Evolutionary conservation across 2,329 filamentous ascomycete species (phyloP).

Genomic region (Cordyceps tenuipes): DNA sequence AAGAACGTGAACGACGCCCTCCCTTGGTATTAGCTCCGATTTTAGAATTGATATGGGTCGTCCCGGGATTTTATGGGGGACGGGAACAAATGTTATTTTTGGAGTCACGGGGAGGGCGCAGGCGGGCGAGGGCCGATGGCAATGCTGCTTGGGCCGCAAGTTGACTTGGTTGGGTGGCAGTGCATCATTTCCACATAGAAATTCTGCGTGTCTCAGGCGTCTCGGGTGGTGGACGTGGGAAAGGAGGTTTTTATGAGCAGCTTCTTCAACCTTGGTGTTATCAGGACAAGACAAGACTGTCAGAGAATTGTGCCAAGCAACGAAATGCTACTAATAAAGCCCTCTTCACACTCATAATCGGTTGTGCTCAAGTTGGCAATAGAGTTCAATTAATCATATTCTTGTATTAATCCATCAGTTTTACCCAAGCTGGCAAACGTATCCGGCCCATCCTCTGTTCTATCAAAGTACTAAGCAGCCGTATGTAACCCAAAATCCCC

Average conservation of each 20-base stretch:
- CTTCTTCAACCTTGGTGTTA: too few species aligned
- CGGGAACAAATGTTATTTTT: too few species aligned
- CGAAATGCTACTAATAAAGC: too few species aligned
- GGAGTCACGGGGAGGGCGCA: neutral
- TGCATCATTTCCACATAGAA: neutral
- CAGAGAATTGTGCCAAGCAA: too few species aligned
- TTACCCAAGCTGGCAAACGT: neutral
- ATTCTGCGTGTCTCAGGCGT: neutral
- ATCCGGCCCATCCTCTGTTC: neutral
- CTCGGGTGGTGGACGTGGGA: neutral
- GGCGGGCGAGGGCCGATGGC: neutral
- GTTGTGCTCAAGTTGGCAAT: neutral
- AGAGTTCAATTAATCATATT: neutral
- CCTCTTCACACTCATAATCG: neutral
- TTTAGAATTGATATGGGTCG: too few species aligned
- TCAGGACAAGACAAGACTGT: too few species aligned
- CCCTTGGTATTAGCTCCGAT: too few species aligned
- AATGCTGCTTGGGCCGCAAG: neutral
- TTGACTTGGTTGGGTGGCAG: too few species aligned
- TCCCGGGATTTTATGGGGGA: too few species aligned
- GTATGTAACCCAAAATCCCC: neutral
- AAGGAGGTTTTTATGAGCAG: neutral
- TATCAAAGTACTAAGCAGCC: constrained; percentile 8
- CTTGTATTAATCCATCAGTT: neutral
- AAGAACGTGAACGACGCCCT: too few species aligned